Evolutionary conservation across 805 yeast species (phyloP).

Genomic region (Novakomyces olei): DNA sequence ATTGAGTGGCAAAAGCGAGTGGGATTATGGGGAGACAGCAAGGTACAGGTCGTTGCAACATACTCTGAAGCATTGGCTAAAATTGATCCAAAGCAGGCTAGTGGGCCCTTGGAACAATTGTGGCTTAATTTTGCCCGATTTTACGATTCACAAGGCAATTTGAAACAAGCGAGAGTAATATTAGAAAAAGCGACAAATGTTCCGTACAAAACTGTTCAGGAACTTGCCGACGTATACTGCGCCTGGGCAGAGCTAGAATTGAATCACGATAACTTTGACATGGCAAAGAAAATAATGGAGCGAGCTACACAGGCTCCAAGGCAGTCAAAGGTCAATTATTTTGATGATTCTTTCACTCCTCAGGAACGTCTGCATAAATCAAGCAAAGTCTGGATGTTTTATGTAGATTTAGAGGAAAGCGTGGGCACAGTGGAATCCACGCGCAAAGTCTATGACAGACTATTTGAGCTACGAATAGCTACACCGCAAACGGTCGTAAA

Average conservation of each 20-base stretch:
- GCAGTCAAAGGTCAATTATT: slow-evolving; percentile 15
- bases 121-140: slow-evolving; percentile 53
- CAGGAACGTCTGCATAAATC: slow-evolving; percentile 41
- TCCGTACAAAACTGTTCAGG: slow-evolving; percentile 39
- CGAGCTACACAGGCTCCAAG: slow-evolving; percentile 23
- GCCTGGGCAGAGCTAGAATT: slow-evolving; percentile 55
- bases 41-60: slow-evolving; percentile 28
- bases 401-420: slow-evolving; percentile 46
- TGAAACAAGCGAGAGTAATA: slow-evolving; percentile 37
- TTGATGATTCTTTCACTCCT: slow-evolving; percentile 26
- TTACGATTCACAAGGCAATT: slow-evolving; percentile 31
- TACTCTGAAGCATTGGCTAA: slow-evolving; percentile 43
- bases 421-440: slow-evolving; percentile 19
- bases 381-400: slow-evolving; percentile 46
- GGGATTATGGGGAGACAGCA: slow-evolving; percentile 20
- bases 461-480: slow-evolving; percentile 37
- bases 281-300: slow-evolving; percentile 22
- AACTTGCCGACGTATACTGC: slow-evolving; percentile 46
- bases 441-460: slow-evolving; percentile 27
- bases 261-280: slow-evolving; percentile 25
- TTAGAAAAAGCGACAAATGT: slow-evolving; percentile 46
- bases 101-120: slow-evolving; percentile 25
- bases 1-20: slow-evolving; percentile 49
- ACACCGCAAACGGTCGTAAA: slow-evolving; percentile 45
- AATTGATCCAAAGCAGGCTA: slow-evolving; percentile 37